phyloP scores from a whole-genome alignment of 2,329 filamentous ascomycete species.

The Colletotrichum plurivorum region DNA sequence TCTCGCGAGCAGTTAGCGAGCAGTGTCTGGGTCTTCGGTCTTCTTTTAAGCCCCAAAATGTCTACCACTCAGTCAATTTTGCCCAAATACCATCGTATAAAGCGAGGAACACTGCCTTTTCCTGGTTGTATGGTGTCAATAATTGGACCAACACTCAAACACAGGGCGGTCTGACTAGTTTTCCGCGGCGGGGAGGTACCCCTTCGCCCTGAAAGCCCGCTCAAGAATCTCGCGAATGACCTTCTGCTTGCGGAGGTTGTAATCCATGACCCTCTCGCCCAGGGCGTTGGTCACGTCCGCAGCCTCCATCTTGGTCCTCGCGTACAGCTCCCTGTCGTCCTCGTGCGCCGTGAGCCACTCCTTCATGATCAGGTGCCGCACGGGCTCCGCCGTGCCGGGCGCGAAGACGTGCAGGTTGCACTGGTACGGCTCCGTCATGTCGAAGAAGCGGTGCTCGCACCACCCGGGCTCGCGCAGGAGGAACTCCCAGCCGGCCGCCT shows the following conservation, averaged over 20 bases:
- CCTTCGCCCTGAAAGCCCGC: conserved; percentile 49
- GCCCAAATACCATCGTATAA: no score
- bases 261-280: conserved; percentile 53
- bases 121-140: no score
- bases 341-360: conserved; percentile 58
- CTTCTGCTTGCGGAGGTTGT: conserved; percentile 58
- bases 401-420: conserved; percentile 66
- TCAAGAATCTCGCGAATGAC: conserved; percentile 55
- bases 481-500: conserved; percentile 61
- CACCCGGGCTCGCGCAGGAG: conserved; percentile 60
- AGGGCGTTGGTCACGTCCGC: conserved; percentile 46
- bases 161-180: neutral
- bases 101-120: no score
- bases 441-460: conserved; percentile 64
- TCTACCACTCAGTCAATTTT: no score
- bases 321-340: conserved; percentile 58
- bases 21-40: no score
- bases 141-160: no score
- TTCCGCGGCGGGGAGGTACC: conserved; percentile 29
- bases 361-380: conserved; percentile 59
- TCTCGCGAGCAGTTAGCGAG: no score
- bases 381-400: conserved; percentile 56
- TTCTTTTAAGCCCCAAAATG: no score
- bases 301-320: conserved; percentile 53
- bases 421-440: conserved; percentile 49